Evolutionary conservation across 2,329 filamentous ascomycete genomes (phyloP), one percentile per base, ranked within the genome.

Genomic region (Blumeriella jaapii): DNA sequence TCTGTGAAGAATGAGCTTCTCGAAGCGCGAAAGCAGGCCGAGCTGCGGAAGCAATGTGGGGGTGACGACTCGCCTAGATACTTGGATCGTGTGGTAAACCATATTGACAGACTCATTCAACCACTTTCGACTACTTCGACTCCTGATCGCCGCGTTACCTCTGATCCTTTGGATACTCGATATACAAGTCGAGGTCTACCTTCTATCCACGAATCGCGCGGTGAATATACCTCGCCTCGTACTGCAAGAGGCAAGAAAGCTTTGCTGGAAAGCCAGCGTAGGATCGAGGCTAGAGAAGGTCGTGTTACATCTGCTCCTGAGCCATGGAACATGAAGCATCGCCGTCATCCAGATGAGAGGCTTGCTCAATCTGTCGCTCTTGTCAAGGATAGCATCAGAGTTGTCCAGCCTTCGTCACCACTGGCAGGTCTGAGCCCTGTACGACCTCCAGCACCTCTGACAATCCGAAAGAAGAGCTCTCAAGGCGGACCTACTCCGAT

Each of bases 71-170:
- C 67, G 42, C 12, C 50, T 27, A 59, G 61, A 4, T 68, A 74
- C 40, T 62, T 78, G 26, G 64, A 71, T 19, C 68, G 74, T 29
- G 67, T 81, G 15, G 68, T 81, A 29, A 64, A 64, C 6, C 67
- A 76, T 42, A 61, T 78, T 9, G 71, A 77, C 53, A 63, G 64
- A 12, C 56, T 75, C 16, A 71, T 76, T 43, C 57, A 66, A 31
- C 63, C 64, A 24, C 29, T 34, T 9, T 48, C 49, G 12, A 38
- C 38, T 36, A 38, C 32, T 27, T 14, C 29, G 8, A 28, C 29
- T 34, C 40, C 24, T 34, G 53, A 55, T 55, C 61, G 57, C 24
- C 61, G 69, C 30, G 52, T 54, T 16, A 58, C 58, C 8, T 71
- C 68, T 38, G 66, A 66, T 16, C 64, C 66, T n/a, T 51, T 39